phyloP scores from a whole-genome alignment of 345 rosid species.

The Pseudoturritis turrita region DNA sequence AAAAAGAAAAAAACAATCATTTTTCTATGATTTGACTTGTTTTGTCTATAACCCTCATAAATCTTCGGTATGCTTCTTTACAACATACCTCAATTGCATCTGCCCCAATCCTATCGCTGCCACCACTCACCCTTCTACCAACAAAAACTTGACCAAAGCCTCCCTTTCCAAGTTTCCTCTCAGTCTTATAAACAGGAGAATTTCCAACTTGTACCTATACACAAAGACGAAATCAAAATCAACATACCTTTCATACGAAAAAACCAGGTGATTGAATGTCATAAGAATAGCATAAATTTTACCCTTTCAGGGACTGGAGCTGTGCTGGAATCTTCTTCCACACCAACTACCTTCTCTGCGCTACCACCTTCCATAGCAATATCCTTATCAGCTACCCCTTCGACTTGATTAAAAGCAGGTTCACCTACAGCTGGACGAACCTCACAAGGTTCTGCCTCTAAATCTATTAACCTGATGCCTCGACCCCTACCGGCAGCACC shows the following conservation, averaged over 20 bases:
- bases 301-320: constrained; percentile 96
- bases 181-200: constrained; percentile 62
- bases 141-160: constrained; percentile 92
- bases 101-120: constrained; percentile 44
- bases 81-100: constrained; percentile 60
- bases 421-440: constrained; percentile 59
- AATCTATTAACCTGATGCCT: constrained; percentile 77
- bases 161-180: constrained; percentile 76
- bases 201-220: constrained; percentile 67
- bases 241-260: neutral
- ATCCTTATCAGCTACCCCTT: constrained; percentile 76
- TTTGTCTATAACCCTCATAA: neutral
- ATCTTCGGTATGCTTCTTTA: neutral
- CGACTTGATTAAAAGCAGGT: constrained; percentile 63
- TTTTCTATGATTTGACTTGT: neutral
- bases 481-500: constrained; percentile 77
- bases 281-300: constrained; percentile 13
- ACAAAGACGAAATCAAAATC: neutral
- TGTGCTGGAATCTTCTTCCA: constrained; percentile 75
- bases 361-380: constrained; percentile 90
- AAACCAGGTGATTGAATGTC: neutral
- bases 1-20: neutral
- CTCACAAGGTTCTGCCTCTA: constrained; percentile 87
- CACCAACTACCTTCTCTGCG: constrained; percentile 65
- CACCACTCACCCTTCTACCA: constrained; percentile 55